These are phyloP conservation scores for Somion occarium DNA, from an alignment of 1,284 basidiomycete species.

Conservation along the genomic window DNA sequence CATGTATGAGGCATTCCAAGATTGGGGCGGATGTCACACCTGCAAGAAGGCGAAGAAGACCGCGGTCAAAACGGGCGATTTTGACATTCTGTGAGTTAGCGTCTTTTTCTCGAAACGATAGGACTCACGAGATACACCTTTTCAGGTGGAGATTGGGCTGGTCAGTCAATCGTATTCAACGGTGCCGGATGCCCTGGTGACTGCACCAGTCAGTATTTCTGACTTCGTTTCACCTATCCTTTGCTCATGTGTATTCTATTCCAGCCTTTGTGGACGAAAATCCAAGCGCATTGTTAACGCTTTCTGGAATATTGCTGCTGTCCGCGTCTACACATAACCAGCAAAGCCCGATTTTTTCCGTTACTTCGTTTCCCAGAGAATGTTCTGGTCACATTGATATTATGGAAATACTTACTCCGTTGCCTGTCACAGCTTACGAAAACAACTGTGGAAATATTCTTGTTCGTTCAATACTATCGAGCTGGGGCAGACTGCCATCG, in stretches of 20 bases:
- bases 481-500: no score
- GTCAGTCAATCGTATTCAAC: conserved; percentile 29
- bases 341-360: no score
- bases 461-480: no score
- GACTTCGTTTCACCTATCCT: not conserved
- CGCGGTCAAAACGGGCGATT: no score
- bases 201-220: conserved; percentile 35
- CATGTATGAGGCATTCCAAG: no score
- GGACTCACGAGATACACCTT: not conserved
- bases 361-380: no score
- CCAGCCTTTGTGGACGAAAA: conserved; percentile 33
- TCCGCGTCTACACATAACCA: conserved; percentile 20
- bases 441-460: no score
- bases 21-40: no score
- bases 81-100: conserved; percentile 36
- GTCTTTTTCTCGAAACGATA: not conserved
- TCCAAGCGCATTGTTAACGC: conserved; percentile 37
- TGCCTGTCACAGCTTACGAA: no score
- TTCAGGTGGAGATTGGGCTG: conserved; percentile 54
- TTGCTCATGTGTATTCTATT: not conserved
- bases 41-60: no score
- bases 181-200: conserved; percentile 40
- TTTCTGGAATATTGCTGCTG: conserved; percentile 35
- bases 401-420: no score
- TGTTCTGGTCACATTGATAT: no score